phyloP scores from a whole-genome alignment of 2,329 filamentous ascomycete species.

The Claviceps cyperi region DNA sequence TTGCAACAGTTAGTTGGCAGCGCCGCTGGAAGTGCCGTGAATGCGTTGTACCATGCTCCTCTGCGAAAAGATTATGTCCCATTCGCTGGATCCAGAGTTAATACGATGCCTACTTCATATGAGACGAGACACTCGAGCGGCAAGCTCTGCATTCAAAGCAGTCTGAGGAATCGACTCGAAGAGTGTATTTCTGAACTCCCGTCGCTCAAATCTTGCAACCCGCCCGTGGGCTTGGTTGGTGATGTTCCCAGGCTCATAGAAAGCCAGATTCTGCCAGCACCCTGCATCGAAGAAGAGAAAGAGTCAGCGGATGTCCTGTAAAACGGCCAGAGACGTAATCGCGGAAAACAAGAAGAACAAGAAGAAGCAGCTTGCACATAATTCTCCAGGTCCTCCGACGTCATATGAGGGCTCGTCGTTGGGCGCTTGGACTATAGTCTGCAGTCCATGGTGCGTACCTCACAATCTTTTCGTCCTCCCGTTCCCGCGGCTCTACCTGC shows the following conservation, averaged over 20 bases:
- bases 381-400: not conserved
- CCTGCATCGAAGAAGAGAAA: constrained; percentile 21
- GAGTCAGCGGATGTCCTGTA: not conserved
- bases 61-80: no score
- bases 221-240: not conserved
- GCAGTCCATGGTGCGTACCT: constrained; percentile 50
- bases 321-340: not conserved
- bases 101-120: not conserved
- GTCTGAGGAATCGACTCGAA: not conserved
- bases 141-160: not conserved
- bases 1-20: no score
- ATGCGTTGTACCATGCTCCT: not conserved
- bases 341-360: not conserved
- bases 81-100: not conserved
- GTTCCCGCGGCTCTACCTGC: constrained; percentile 81
- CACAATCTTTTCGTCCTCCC: constrained; percentile 98
- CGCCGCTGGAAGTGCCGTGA: no score
- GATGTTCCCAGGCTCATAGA: constrained; percentile 25
- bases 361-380: not conserved
- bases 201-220: not conserved
- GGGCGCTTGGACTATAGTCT: constrained; percentile 7
- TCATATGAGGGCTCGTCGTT: not conserved
- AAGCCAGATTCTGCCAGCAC: constrained; percentile 48
- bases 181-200: not conserved
- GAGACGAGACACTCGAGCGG: no score